Percentiles rank a stretch among this genome's conserved stretches.
Conservation (phyloP, 1,139 yeast species). For the Schizosaccharomyces versatilis region DNA sequence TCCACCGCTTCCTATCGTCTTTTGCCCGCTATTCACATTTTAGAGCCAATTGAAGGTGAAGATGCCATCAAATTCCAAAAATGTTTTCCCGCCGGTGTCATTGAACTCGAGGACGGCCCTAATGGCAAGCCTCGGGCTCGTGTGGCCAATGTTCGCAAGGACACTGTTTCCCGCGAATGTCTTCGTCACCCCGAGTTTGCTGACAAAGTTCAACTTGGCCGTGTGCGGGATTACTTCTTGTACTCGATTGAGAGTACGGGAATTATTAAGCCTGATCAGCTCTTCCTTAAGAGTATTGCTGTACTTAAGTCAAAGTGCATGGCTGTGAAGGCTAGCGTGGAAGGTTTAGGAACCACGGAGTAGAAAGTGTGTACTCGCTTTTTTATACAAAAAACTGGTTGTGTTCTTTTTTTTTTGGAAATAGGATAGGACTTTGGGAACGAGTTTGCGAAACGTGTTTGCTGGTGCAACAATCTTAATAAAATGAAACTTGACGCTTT, state of each 20-base stretch:
- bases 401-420: no score
- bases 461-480: no score
- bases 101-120: conserved; percentile 38
- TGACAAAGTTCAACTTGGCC: conserved; percentile 73
- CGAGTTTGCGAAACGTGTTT: no score
- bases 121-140: conserved; percentile 29
- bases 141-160: conserved; percentile 74
- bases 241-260: conserved; percentile 78
- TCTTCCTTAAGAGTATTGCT: conserved; percentile 71
- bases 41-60: conserved; percentile 47
- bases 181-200: conserved; percentile 78
- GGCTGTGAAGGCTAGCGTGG: conserved; percentile 7
- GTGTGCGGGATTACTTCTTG: conserved; percentile 77
- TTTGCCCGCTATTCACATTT: conserved; percentile 71
- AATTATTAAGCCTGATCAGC: conserved; percentile 91
- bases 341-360: background rate
- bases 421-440: no score
- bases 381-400: no score
- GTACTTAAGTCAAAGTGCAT: conserved; percentile 61
- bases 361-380: no score
- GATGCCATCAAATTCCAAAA: conserved; percentile 59
- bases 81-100: conserved; percentile 85
- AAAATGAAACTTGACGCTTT: no score
- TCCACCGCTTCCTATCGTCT: conserved; percentile 92
- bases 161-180: conserved; percentile 91